Base-by-base conservation (phyloP, 1,284 basidiomycete species). In the Blastosporella zonata region DNA sequence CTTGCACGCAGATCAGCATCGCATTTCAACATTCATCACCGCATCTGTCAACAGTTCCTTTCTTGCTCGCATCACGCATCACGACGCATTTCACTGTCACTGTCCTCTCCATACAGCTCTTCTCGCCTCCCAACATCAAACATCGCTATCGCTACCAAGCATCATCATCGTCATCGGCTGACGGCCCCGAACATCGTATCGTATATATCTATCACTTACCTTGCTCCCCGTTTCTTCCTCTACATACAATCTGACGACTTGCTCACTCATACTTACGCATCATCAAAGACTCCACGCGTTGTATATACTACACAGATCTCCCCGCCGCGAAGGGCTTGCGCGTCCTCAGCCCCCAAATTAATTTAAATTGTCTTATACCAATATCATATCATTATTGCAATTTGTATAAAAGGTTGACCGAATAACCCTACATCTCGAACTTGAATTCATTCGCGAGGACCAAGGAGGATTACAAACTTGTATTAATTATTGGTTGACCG, bases 291-390 rank as follows among this genome's bases (percentile, higher is more conserved):
- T 38, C 22, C n/a, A 27, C 29, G 23, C 38, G 18, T 39, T 50
- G 36, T 39, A 44, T 39, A 44, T 44, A 43, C 28, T 42, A 21
- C 31, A 38, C 39, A 33, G 45, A 51, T 23, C 27, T 39, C n/a
- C 25, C 21, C 40, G 12, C 43, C 41, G 63, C 63, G 63, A 65
- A 65, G 61, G 63, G 60, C 59, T 62, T 56, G 62, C 63, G 63
- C 63, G 59, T 55, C 54, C 54, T 53, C 47, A 55, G 55, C 49
- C 62, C 59, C 62, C 52, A 49, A 59, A 59, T 55, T 34, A 44
- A 49, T 44, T 50, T 51, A 43, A 52, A 25, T 47, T 43, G n/a
- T 43, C 31, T 43, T 49, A 37, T 35, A 53, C 68, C 68, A 29
- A 63, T 31, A 33, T 12, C 3, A 8, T 15, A n/a, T 28, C 12